phyloP scores from a whole-genome alignment of 2,329 filamentous ascomycete species.

The Calonectria montana region DNA sequence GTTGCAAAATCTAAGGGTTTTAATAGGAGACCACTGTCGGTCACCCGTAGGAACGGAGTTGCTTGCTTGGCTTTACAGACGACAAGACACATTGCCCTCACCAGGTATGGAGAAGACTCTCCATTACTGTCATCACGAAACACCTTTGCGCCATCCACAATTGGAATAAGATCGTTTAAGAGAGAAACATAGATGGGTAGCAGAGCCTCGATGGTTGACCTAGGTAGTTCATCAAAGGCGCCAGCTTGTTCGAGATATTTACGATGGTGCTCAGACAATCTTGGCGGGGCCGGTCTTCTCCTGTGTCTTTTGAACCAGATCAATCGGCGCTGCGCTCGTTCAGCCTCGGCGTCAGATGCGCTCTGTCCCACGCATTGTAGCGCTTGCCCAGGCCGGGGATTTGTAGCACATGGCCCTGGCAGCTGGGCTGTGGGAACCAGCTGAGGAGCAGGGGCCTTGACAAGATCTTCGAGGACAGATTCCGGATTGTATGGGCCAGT shows the following conservation, averaged over 20 bases:
- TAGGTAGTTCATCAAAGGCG: slow-evolving; percentile 20
- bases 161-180: slow-evolving; percentile 22
- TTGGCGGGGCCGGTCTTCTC: background rate
- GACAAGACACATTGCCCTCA: slow-evolving; percentile 40
- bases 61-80: slow-evolving; percentile 40
- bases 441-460: background rate
- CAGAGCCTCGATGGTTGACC: slow-evolving; percentile 21
- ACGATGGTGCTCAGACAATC: slow-evolving; percentile 19
- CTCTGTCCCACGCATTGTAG: background rate
- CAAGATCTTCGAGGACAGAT: slow-evolving; percentile 18
- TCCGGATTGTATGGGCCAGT: slow-evolving; percentile 23
- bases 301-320: slow-evolving; percentile 25
- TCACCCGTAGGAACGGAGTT: slow-evolving; percentile 33
- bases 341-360: background rate
- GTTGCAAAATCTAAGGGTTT: slow-evolving; percentile 31
- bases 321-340: background rate
- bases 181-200: slow-evolving; percentile 22
- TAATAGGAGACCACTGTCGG: slow-evolving; percentile 23
- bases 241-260: slow-evolving; percentile 16
- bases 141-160: slow-evolving; percentile 17
- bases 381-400: background rate
- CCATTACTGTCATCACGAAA: slow-evolving; percentile 30
- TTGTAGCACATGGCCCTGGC: background rate
- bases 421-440: background rate
- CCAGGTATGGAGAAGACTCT: slow-evolving; percentile 30